Evolutionary conservation across 495 filamentous ascomycete genomes (phyloP), one percentile per base, ranked within the genome.

Genomic region (Penicillium coprophilum): DNA sequence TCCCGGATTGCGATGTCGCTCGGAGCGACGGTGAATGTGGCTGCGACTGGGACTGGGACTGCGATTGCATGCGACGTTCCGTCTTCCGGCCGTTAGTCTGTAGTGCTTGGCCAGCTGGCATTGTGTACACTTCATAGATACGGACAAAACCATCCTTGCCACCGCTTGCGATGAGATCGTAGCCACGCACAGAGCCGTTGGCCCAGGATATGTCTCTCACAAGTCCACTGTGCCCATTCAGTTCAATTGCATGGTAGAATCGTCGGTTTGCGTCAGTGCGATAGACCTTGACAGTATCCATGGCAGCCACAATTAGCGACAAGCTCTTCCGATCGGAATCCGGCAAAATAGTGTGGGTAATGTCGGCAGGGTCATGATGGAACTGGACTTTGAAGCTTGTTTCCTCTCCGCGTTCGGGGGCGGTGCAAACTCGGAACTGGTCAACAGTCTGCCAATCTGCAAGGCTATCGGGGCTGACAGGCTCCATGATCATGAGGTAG

Each of bases 201-300:
- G 94, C 92, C 94, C 94, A 99, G 8, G 90, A 85, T 5, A 97
- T 86, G 64, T 96, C 92, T 50, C 92, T 80, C n/a, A 99, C 88
- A 39, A 97, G 75, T 0, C 85, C 84, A 3, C 80, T 72, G 61
- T 96, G 88, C 0, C 83, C 83, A 15, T 62, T 71, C 24, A 97
- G 74, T 63, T 91, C 88, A 27, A 88, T 83, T 6, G 90, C 90
- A 11, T 87, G 79, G 60, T 93, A 94, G 64, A 97, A 91, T 9
- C 71, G 74, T 9, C 82, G 78, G 27, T 77, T 80, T 19, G 83
- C 77, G 59, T 89, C 86, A 1, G 87, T 91, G 52, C 94, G 83
- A 65, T 88, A 97, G 15, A 97, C 78, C 56, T 85, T 86, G 19
- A 92, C 90, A 1, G 75, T 77, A 50, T 90, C 83, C 84, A 96